These are phyloP conservation scores for Dimargaris cristalligena DNA, from an alignment of 192 early-diverging fungal species.

Conservation along the genomic window DNA sequence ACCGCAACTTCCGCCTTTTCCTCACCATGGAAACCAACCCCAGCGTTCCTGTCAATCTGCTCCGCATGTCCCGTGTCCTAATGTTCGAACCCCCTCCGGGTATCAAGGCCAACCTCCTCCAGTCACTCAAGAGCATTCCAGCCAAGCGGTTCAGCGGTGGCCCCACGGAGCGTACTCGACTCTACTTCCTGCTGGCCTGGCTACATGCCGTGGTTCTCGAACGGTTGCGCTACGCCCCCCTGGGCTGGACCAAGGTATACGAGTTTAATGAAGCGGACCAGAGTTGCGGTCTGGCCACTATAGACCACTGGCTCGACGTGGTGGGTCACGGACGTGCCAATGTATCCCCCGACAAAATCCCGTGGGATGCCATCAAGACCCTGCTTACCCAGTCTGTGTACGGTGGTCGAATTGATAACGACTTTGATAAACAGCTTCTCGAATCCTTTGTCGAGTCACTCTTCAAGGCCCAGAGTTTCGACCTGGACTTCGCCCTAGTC, in stretches of 20 bases:
- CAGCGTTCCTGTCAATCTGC: conserved; percentile 81
- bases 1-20: conserved; percentile 82
- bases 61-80: conserved; percentile 76
- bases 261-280: conserved; percentile 98
- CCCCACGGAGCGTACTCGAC: conserved; percentile 71
- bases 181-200: conserved; percentile 95
- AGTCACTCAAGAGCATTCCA: conserved; percentile 57
- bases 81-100: conserved; percentile 95
- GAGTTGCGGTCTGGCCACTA: conserved; percentile 70
- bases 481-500: conserved; percentile 64
- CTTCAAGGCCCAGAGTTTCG: conserved; percentile 64
- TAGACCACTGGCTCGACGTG: conserved; percentile 84
- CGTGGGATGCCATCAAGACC: conserved; percentile 83
- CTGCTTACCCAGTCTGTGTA: conserved; percentile 83
- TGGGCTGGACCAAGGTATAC: conserved; percentile 95
- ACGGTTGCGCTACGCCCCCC: conserved; percentile 87
- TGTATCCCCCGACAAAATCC: conserved; percentile 84
- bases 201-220: conserved; percentile 89
- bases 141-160: conserved; percentile 33
- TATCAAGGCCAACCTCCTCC: conserved; percentile 79
- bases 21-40: conserved; percentile 96
- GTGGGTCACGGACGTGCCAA: conserved; percentile 68
- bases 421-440: conserved; percentile 72
- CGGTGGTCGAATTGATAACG: conserved; percentile 92
- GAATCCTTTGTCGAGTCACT: conserved; percentile 70